Evolutionary conservation across 2,329 filamentous ascomycete species (phyloP), one percentile per base, ranked within the genome.

Genomic region (Xylariaceae sp.): DNA sequence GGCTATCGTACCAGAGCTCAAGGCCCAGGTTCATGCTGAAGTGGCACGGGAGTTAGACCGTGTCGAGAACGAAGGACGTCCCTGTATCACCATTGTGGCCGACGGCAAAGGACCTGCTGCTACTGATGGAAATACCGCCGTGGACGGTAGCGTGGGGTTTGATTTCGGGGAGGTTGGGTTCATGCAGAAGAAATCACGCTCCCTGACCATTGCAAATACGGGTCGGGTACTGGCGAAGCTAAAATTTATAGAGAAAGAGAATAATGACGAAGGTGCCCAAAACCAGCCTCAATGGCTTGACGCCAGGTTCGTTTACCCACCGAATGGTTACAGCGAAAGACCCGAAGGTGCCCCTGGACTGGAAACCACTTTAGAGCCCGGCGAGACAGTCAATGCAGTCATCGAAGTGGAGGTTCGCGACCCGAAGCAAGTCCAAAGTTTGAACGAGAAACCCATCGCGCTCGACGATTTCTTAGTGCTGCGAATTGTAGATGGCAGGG

Each of bases 391-490:
- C 3, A 85, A 82, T 53, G 85, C 89, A 0, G 77, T 88, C 13
- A 71, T 99, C 0, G 84, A 87, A 44, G 77, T 89, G 0, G 80
- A 85, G 47, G 80, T 97, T 8, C 80, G 82, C 2, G 82, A 85
- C 50, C 73, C 90, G 3, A 73, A 80, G 0, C 81, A 88, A 15
- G 85, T 90, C 0, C 84, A 83, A 15, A 76, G 80, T 1, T 79
- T 99, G 44, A 97, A 97, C 65, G 80, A 88, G 56, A 85, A 83
- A 13, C 78, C 80, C 1, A 72, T 78, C 3, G 77, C 77, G 6
- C 77, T 99, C 0, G 93, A 97, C 63, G 92, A 97, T 64, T 87
- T 99, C 2, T 78, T 99, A 6, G 88, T 99, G 1, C 80, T 99
- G 7, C 86, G 92, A 0, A 89, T 99, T 4, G 81, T 85, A 9